These are phyloP conservation scores for Arthonia radiata DNA, from an alignment of 495 filamentous ascomycete genomes.

Conservation along the genomic window DNA sequence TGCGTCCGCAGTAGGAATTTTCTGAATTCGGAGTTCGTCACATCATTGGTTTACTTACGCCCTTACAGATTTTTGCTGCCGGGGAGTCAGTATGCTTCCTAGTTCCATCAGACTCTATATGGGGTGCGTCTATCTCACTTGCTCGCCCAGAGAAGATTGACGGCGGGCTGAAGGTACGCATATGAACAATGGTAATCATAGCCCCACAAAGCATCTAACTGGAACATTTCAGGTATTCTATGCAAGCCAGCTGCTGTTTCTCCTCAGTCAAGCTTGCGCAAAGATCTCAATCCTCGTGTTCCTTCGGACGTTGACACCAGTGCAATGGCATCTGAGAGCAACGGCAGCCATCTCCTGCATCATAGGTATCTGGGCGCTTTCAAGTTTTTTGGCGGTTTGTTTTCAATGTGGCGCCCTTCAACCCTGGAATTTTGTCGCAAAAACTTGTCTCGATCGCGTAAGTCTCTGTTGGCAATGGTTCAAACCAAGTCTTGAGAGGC, in stretches of 20 bases:
- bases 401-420: constrained; percentile 18
- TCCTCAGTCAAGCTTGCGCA: constrained; percentile 11
- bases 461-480: constrained; percentile 17
- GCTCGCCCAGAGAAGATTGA: constrained; percentile 3
- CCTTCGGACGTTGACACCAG: constrained; percentile 10
- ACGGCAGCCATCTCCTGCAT: constrained; percentile 8
- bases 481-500: constrained; percentile 1
- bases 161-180: constrained; percentile 10
- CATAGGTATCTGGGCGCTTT: constrained; percentile 13
- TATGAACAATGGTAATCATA: too few species aligned
- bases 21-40: too few species aligned
- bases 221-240: too few species aligned
- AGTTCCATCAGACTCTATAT: constrained; percentile 7
- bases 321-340: constrained; percentile 8
- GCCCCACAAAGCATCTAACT: too few species aligned
- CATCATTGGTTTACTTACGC: background rate
- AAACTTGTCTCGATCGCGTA: constrained; percentile 5
- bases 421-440: constrained; percentile 19
- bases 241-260: constrained; percentile 12
- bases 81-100: constrained; percentile 9
- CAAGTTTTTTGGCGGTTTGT: constrained; percentile 13
- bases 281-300: constrained; percentile 15
- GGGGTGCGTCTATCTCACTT: constrained; percentile 7
- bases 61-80: constrained; percentile 2
- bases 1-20: constrained; percentile 7